Evolutionary conservation across 2,329 filamentous ascomycete species (phyloP).

Genomic region (Xylariaceae sp.): DNA sequence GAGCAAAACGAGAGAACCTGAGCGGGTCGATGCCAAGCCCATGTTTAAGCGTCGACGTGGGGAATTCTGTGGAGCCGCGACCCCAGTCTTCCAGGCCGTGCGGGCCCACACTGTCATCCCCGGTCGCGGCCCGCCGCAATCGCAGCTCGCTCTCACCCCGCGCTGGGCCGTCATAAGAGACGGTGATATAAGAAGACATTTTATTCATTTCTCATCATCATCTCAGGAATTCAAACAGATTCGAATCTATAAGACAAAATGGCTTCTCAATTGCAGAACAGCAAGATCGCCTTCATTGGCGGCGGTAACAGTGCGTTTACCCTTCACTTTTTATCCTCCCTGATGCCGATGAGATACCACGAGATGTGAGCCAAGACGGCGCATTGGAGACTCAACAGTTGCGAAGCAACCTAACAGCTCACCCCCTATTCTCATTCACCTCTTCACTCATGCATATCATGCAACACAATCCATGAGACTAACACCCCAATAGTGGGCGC

Average conservation of each 20-base stretch:
- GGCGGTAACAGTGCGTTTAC: constrained; percentile 41
- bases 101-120: background rate
- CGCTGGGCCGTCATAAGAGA: background rate
- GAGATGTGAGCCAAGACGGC: too few species aligned
- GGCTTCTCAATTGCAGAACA: constrained; percentile 27
- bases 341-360: background rate
- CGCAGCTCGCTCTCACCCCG: background rate
- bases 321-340: background rate
- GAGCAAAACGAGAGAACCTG: background rate
- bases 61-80: background rate
- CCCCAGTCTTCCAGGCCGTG: background rate
- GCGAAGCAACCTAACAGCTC: too few species aligned
- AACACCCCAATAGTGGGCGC: constrained; percentile 35
- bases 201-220: too few species aligned
- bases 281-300: constrained; percentile 31
- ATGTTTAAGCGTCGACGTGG: background rate
- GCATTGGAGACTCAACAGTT: background rate
- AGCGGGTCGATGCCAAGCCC: background rate
- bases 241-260: constrained; percentile 15
- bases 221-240: background rate
- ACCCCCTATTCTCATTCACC: background rate
- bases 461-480: background rate
- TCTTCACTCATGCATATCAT: too few species aligned
- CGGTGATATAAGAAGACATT: too few species aligned
- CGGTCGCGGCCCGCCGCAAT: background rate